Evolutionary conservation across 345 rosid genomes (phyloP).

Genomic region (Citrus unshiu): DNA sequence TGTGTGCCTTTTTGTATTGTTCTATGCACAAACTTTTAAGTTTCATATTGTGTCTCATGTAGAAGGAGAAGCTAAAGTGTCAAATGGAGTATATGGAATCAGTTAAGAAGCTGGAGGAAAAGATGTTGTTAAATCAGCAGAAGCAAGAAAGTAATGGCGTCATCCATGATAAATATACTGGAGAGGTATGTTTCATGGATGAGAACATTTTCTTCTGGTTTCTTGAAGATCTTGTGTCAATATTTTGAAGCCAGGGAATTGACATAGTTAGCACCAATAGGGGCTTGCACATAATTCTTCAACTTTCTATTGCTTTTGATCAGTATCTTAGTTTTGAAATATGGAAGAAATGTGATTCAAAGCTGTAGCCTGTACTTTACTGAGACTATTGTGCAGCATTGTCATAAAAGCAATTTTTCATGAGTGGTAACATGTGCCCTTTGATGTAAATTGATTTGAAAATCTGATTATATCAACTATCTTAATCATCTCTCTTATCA

Average conservation of each 20-base stretch:
- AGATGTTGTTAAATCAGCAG: conserved; percentile 61
- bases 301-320: not conserved
- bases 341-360: not conserved
- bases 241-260: conserved; percentile 5
- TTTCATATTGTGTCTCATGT: conserved; percentile 9
- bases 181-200: conserved; percentile 46
- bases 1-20: not conserved
- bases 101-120: conserved; percentile 87
- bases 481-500: not conserved
- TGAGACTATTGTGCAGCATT: not conserved
- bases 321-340: not conserved
- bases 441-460: not conserved
- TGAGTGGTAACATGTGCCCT: not conserved
- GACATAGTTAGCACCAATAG: not conserved
- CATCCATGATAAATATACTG: conserved; percentile 34
- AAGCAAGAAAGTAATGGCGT: conserved; percentile 45
- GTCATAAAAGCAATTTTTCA: not conserved
- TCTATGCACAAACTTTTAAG: not conserved
- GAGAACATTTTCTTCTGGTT: not conserved
- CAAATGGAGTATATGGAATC: conserved; percentile 94
- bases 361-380: not conserved
- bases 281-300: not conserved
- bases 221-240: not conserved
- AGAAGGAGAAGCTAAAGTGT: conserved; percentile 84
- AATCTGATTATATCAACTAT: not conserved